Evolutionary conservation across 1,139 yeast genomes (phyloP).

Genomic region (Hansenula sp.): DNA sequence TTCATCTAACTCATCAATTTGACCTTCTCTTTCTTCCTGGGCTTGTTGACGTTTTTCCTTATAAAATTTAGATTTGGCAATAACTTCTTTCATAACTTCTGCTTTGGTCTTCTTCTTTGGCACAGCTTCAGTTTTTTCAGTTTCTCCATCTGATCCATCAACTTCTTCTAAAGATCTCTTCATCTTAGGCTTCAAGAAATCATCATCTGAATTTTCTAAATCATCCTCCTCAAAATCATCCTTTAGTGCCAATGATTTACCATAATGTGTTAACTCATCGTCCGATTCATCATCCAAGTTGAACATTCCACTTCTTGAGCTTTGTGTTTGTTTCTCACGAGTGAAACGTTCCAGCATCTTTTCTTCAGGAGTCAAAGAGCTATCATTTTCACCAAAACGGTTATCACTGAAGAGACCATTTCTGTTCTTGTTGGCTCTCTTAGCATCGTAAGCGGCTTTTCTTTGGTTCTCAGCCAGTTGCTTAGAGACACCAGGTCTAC

Average conservation of each 20-base stretch:
- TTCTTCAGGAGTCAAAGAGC: conserved; percentile 74
- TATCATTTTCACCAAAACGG: conserved; percentile 88
- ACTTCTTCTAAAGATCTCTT: conserved; percentile 19
- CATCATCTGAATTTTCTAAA: conserved; percentile 36
- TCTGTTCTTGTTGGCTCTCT: conserved; percentile 56
- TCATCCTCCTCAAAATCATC: conserved; percentile 46
- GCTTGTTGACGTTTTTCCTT: conserved; percentile 84
- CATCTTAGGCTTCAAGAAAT: conserved; percentile 21
- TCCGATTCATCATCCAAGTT: conserved; percentile 70
- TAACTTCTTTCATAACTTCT: conserved; percentile 95
- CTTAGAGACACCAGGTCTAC: conserved; percentile 69
- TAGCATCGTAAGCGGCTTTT: conserved; percentile 62
- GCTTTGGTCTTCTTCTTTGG: conserved; percentile 78
- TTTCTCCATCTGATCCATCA: conserved; percentile 25
- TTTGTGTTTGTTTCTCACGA: conserved; percentile 67
- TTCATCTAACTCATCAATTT: conserved; percentile 73
- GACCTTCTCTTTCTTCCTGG: conserved; percentile 65
- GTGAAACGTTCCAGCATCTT: conserved; percentile 95
- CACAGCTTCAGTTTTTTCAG: conserved; percentile 40
- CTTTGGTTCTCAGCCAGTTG: conserved; percentile 78
- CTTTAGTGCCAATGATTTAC: conserved; percentile 57
- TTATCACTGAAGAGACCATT: conserved; percentile 80
- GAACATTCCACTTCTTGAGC: conserved; percentile 53
- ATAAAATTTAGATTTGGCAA: conserved; percentile 89
- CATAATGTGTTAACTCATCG: conserved; percentile 72